Conservation (phyloP, 1,284 basidiomycete species). For the Porogramme epimiltina region DNA sequence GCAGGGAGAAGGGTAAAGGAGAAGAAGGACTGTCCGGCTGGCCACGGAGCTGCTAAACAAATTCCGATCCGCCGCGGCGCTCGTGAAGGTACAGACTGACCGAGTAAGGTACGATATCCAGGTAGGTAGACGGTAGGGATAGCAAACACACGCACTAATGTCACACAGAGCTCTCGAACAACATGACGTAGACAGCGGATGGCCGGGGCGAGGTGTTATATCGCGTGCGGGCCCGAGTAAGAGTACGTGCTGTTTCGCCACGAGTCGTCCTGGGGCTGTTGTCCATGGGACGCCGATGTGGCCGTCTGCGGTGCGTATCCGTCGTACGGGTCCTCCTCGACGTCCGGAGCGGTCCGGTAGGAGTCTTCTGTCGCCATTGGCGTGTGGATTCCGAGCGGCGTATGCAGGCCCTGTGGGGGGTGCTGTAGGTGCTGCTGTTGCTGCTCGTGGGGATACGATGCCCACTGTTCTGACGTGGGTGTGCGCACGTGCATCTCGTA, state of each 20-base stretch:
- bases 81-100: background rate
- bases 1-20: background rate
- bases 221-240: conserved; percentile 21
- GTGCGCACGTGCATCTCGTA: conserved; percentile 59
- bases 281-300: conserved; percentile 3
- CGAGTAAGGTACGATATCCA: background rate
- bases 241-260: conserved; percentile 25
- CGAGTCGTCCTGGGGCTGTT: conserved; percentile 11
- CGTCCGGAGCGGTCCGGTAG: conserved; percentile 20
- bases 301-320: background rate
- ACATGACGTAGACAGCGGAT: conserved; percentile 1
- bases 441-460: conserved; percentile 4
- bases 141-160: conserved; percentile 18
- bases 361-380: conserved; percentile 19
- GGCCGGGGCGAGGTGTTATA: conserved; percentile 8
- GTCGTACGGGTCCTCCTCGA: conserved; percentile 9
- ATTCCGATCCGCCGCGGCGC: background rate
- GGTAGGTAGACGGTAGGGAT: background rate
- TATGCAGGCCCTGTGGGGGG: too few species aligned
- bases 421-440: background rate
- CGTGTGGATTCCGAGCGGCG: conserved; percentile 8
- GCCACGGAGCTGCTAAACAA: conserved; percentile 6
- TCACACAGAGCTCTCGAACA: conserved; percentile 14
- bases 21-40: conserved; percentile 5
- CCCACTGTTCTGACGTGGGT: conserved; percentile 27